Evolutionary conservation across 2,329 filamentous ascomycete genomes (phyloP).

Genomic region (Pseudofabraea citricarpa): DNA sequence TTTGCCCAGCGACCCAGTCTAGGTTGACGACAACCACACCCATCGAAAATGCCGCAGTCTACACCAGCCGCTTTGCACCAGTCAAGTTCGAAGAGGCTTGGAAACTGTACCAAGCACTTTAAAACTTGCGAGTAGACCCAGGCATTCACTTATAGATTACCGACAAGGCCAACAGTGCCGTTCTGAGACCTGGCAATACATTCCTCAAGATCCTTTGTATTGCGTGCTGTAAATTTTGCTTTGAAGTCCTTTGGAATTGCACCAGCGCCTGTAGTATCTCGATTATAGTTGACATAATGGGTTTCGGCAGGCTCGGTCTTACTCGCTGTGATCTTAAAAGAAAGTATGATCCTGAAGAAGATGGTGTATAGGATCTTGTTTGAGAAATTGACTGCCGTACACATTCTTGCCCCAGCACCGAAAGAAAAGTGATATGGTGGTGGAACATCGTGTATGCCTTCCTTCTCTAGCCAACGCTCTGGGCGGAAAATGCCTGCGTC

Average conservation of each 20-base stretch:
- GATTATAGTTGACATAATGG: background rate
- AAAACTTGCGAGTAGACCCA: too few species aligned
- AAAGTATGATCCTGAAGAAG: background rate
- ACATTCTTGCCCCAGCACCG: background rate
- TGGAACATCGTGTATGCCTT: background rate
- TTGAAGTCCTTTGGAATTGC: conserved; percentile 1
- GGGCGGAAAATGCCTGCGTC: conserved; percentile 3
- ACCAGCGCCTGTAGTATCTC: background rate
- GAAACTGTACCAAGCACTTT: too few species aligned
- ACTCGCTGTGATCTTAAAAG: background rate
- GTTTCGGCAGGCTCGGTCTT: background rate
- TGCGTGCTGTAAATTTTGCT: background rate
- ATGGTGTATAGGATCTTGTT: conserved; percentile 2
- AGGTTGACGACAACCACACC: too few species aligned
- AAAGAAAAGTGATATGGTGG: conserved; percentile 1
- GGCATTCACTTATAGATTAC: too few species aligned
- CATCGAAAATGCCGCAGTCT: too few species aligned
- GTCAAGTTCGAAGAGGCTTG: too few species aligned
- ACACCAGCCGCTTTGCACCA: too few species aligned
- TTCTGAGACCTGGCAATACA: background rate
- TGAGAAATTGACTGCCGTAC: conserved; percentile 2
- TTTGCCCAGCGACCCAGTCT: too few species aligned
- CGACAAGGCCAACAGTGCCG: background rate
- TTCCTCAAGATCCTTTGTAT: background rate
- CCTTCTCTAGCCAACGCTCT: conserved; percentile 1